phyloP scores from a whole-genome alignment of 2,329 filamentous ascomycete species.

The Pestalotiopsis sp. region DNA sequence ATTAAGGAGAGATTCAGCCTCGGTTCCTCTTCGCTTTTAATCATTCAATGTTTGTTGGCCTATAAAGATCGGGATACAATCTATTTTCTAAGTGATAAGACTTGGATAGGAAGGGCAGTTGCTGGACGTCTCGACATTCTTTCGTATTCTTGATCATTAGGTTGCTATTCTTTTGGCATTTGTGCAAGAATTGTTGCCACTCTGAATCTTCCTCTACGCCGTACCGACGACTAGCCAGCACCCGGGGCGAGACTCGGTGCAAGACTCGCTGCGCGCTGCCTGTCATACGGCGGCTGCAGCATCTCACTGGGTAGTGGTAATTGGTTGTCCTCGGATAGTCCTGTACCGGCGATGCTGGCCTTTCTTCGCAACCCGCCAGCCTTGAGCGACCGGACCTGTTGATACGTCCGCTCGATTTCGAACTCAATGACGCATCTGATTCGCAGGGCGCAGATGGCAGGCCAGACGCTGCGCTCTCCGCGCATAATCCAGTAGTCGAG shows the following conservation, averaged over 20 bases:
- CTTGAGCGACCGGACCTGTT: conserved; percentile 70
- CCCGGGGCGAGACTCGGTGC: not conserved
- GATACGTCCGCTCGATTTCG: conserved; percentile 84
- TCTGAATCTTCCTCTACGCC: not conserved
- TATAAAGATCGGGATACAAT: no score
- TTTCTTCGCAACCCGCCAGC: conserved; percentile 53
- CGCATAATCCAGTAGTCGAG: conserved; percentile 84
- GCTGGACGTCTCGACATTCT: not conserved
- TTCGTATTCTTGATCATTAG: not conserved
- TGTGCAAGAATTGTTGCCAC: not conserved
- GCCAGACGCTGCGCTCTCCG: conserved; percentile 90
- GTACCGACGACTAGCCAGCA: not conserved
- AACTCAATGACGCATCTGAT: conserved; percentile 85
- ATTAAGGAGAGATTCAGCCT: no score
- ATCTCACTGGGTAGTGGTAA: not conserved
- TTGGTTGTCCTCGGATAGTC: not conserved
- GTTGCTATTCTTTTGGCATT: not conserved
- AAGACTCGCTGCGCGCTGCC: not conserved
- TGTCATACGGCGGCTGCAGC: not conserved
- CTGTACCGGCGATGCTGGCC: conserved; percentile 27
- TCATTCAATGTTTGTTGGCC: no score
- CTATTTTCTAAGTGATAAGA: no score
- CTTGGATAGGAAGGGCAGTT: not conserved
- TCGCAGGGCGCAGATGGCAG: conserved; percentile 78
- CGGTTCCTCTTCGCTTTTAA: no score